Evolutionary conservation across 768 basidiomycete genomes (phyloP).

Genomic region (Suillus lakei): DNA sequence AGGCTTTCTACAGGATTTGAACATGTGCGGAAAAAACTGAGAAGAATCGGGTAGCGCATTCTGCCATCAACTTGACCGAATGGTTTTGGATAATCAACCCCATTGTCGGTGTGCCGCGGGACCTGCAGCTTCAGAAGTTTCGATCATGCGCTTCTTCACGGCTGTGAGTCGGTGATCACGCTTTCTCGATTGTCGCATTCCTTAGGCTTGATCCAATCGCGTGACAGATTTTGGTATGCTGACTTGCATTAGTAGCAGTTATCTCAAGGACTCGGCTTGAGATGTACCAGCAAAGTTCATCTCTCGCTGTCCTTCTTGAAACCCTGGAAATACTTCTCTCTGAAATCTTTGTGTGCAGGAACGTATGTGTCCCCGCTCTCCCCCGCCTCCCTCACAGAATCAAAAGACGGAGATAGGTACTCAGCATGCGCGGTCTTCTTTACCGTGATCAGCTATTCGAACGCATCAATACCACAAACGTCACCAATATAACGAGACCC

Average conservation of each 20-base stretch:
- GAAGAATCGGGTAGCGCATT: background rate
- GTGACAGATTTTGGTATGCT: too few relatives aligned
- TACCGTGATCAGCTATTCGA: constrained; percentile 87
- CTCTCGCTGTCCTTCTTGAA: constrained; percentile 55
- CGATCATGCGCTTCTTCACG: background rate
- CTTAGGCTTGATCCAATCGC: background rate
- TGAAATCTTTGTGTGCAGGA: constrained; percentile 90
- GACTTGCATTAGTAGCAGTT: background rate
- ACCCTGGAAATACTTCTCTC: constrained; percentile 85
- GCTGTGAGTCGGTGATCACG: background rate
- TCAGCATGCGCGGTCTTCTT: constrained; percentile 59
- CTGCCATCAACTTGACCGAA: background rate
- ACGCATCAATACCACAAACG: constrained; percentile 7
- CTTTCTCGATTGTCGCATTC: background rate
- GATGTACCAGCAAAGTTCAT: constrained; percentile 4
- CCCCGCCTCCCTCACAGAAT: constrained; percentile 23
- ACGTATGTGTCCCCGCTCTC: constrained; percentile 40
- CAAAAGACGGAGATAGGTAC: constrained; percentile 62
- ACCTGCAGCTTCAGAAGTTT: background rate
- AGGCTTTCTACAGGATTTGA: background rate
- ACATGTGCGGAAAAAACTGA: background rate
- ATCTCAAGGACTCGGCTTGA: constrained; percentile 2
- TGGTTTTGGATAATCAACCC: background rate
- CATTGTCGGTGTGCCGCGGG: background rate
- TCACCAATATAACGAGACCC: constrained; percentile 1